phyloP scores from a whole-genome alignment of 164 flowering plant species.

The Sextonia rubra region DNA sequence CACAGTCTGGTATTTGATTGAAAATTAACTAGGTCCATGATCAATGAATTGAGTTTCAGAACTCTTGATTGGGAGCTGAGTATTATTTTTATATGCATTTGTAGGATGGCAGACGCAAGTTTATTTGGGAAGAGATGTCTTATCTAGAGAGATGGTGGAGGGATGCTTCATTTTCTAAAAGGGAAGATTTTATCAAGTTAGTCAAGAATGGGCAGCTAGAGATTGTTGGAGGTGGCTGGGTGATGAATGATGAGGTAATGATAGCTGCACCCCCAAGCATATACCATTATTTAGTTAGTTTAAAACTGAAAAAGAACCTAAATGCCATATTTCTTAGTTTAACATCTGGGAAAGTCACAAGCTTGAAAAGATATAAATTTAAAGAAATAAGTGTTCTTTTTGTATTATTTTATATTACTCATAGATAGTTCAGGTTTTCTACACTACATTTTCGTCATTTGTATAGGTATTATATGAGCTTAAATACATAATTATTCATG shows the following conservation, averaged over 20 bases:
- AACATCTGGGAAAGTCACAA: no score
- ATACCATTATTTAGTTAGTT: no score
- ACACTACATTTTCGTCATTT: neutral
- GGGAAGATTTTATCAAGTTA: constrained; percentile 51
- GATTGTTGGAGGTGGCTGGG: constrained; percentile 99
- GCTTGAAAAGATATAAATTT: no score
- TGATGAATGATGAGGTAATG: constrained; percentile 99
- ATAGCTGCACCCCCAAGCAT: neutral
- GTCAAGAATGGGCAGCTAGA: constrained; percentile 91
- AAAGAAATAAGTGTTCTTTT: no score
- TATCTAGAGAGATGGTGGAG: constrained; percentile 99
- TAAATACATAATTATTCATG: no score
- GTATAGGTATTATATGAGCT: no score
- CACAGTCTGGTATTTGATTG: neutral
- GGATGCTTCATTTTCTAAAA: constrained; percentile 59
- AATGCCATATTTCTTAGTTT: neutral
- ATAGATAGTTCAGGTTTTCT: neutral
- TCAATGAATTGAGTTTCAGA: neutral
- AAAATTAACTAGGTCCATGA: neutral
- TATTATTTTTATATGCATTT: constrained; percentile 4
- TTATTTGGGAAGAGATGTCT: constrained; percentile 99
- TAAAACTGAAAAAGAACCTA: neutral
- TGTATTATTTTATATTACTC: neutral
- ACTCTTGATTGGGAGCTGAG: neutral
- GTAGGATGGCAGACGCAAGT: constrained; percentile 92